Evolutionary conservation across 1,139 yeast genomes (phyloP).

Genomic region (Debaryomyces fabryi): DNA sequence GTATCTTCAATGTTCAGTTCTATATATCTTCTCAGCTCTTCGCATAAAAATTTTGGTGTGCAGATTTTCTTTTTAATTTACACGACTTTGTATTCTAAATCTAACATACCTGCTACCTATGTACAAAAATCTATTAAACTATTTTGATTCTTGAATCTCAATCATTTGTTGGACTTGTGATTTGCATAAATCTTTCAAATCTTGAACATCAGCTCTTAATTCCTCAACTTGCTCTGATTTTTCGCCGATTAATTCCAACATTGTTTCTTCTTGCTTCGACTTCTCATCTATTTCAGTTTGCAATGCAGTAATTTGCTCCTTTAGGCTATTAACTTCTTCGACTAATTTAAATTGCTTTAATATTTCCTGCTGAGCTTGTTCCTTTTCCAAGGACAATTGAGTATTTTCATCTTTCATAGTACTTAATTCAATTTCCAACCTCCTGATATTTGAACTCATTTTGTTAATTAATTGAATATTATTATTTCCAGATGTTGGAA

Average conservation of each 20-base stretch:
- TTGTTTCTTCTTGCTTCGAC: conserved; percentile 53
- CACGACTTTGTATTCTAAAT: conserved; percentile 8
- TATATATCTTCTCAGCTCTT: conserved; percentile 3
- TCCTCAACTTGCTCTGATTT: conserved; percentile 87
- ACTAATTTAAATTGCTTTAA: conserved; percentile 45
- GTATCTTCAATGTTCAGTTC: neutral
- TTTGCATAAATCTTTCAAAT: conserved; percentile 78
- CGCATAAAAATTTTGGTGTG: conserved; percentile 11
- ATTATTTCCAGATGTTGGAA: conserved; percentile 19
- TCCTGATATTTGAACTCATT: conserved; percentile 72
- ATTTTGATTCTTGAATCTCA: conserved; percentile 51
- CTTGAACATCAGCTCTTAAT: conserved; percentile 83
- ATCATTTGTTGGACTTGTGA: conserved; percentile 87
- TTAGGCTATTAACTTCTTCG: conserved; percentile 48
- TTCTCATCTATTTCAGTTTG: conserved; percentile 40
- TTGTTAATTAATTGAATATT: conserved; percentile 68
- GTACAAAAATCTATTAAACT: neutral
- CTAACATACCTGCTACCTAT: conserved; percentile 4
- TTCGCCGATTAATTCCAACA: conserved; percentile 82
- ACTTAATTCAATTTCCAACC: conserved; percentile 76
- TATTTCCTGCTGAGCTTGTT: conserved; percentile 67
- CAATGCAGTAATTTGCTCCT: conserved; percentile 36
- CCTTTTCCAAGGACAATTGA: conserved; percentile 58
- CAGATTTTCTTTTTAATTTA: conserved; percentile 7
- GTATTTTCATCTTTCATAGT: conserved; percentile 66